Conservation (phyloP, 306 rosid genomes). For the Malus orientalis region DNA sequence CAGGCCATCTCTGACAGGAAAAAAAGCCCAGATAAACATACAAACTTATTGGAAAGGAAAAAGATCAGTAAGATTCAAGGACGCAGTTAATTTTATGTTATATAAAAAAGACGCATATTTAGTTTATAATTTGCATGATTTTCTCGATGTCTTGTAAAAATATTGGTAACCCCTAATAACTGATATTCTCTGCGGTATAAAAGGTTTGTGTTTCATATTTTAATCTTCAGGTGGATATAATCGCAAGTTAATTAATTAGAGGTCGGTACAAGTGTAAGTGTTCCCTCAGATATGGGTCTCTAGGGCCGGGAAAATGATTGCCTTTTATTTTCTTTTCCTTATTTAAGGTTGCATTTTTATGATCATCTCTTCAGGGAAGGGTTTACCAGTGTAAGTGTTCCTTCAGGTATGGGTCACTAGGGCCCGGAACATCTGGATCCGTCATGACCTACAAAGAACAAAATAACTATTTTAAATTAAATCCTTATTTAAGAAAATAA, state of each 20-base stretch:
- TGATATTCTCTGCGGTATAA: background rate
- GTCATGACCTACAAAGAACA: slow-evolving; percentile 47
- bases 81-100: background rate
- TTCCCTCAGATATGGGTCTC: slow-evolving; percentile 45
- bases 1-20: background rate
- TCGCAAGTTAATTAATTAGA: background rate
- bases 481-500: background rate
- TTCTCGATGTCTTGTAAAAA: background rate
- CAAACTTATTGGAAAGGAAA: background rate
- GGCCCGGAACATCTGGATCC: slow-evolving; percentile 96
- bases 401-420: slow-evolving; percentile 86
- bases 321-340: background rate
- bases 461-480: background rate
- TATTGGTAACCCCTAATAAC: background rate
- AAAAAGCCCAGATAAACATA: background rate
- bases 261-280: background rate
- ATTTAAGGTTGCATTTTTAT: background rate
- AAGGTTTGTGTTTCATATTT: background rate
- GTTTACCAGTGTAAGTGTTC: slow-evolving; percentile 86
- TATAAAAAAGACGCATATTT: background rate
- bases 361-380: background rate
- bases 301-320: slow-evolving; percentile 64
- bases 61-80: background rate
- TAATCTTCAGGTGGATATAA: background rate
- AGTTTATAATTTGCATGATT: background rate